Evolutionary conservation across 805 yeast species (phyloP).

Genomic region (Sugiyamaella smithiae): DNA sequence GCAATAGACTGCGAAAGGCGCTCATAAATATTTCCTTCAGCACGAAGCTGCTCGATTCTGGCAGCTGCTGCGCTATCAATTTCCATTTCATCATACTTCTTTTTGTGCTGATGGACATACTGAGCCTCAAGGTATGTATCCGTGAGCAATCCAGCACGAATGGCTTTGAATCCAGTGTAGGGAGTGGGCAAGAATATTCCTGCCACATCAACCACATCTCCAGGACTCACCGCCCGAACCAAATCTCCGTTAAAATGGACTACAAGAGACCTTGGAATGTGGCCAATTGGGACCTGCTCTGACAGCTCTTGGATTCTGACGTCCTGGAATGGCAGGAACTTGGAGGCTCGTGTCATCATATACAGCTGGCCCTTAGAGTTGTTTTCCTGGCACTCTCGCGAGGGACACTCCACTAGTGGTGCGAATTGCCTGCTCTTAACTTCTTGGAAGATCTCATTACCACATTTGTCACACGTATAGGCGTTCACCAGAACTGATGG

Average conservation of each 20-base stretch:
- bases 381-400: slow-evolving; percentile 73
- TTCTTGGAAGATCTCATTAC: slow-evolving; percentile 94
- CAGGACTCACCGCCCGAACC: slow-evolving; percentile 85
- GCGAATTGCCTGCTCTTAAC: slow-evolving; percentile 78
- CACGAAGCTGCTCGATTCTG: slow-evolving; percentile 53
- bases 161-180: slow-evolving; percentile 90
- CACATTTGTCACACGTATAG: slow-evolving; percentile 96
- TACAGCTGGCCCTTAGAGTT: slow-evolving; percentile 84
- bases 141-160: slow-evolving; percentile 88
- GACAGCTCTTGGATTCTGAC: slow-evolving; percentile 92
- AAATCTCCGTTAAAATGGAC: slow-evolving; percentile 90
- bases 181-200: slow-evolving; percentile 94
- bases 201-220: slow-evolving; percentile 89
- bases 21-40: slow-evolving; percentile 70
- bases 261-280: slow-evolving; percentile 84
- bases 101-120: slow-evolving; percentile 79
- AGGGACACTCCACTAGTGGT: slow-evolving; percentile 85
- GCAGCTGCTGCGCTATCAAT: slow-evolving; percentile 54
- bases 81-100: slow-evolving; percentile 69
- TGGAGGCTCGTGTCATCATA: slow-evolving; percentile 93
- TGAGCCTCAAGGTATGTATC: slow-evolving; percentile 93
- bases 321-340: slow-evolving; percentile 93
- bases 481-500: slow-evolving; percentile 91
- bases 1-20: slow-evolving; percentile 86
- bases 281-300: slow-evolving; percentile 96